Evolutionary conservation across 306 rosid species (phyloP).

Genomic region (Vicia villosa): DNA sequence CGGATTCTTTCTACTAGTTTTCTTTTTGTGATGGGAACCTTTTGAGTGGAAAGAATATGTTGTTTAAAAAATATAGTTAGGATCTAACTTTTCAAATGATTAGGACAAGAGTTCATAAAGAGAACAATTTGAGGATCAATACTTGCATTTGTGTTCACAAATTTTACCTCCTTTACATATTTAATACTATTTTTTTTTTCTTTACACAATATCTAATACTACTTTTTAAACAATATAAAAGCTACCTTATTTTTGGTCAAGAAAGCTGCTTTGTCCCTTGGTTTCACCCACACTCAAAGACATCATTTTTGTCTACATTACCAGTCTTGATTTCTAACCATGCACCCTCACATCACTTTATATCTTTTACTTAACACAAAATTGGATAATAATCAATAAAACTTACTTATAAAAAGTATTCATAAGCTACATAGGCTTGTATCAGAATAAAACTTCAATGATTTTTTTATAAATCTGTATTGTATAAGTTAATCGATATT

Average conservation of each 20-base stretch:
- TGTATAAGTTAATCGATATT: slow-evolving; percentile 36
- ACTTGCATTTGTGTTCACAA: not conserved
- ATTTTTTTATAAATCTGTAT: slow-evolving; percentile 14
- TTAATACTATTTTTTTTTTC: too few relatives aligned
- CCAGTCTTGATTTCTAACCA: not conserved
- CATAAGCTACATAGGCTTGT: not conserved
- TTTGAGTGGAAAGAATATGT: not conserved
- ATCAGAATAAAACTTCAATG: slow-evolving; percentile 30
- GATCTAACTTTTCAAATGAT: not conserved
- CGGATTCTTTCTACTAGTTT: too few relatives aligned
- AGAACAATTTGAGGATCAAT: not conserved
- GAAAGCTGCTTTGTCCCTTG: not conserved
- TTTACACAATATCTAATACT: too few relatives aligned
- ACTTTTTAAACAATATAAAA: not conserved
- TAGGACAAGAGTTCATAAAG: not conserved
- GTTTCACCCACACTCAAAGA: not conserved
- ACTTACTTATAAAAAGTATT: not conserved
- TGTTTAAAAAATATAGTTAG: not conserved
- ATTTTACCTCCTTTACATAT: not conserved
- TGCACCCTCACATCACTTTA: not conserved
- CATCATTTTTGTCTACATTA: not conserved
- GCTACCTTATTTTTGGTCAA: not conserved
- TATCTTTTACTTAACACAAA: not conserved
- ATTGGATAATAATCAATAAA: not conserved
- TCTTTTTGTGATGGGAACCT: not conserved